Conservation (phyloP, 768 basidiomycete species). For the Hydnomerulius pinastri region DNA sequence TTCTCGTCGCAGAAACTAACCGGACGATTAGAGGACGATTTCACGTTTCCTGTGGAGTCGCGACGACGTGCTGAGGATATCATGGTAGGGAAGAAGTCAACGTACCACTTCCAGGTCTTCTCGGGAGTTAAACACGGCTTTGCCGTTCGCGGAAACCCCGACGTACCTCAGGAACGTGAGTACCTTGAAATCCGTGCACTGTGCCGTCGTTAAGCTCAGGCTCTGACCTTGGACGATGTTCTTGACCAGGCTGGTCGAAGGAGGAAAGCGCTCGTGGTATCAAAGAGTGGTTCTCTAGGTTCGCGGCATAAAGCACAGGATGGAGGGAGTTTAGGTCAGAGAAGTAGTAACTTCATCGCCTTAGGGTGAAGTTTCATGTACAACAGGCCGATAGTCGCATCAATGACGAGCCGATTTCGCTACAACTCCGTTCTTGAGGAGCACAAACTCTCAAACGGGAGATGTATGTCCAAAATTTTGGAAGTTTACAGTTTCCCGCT, state of each 20-base stretch:
- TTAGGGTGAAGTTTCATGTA: too few relatives aligned
- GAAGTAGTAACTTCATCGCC: too few relatives aligned
- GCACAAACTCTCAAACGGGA: too few relatives aligned
- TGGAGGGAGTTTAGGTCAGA: too few relatives aligned
- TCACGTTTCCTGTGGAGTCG: slow-evolving; percentile 47
- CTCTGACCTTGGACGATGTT: neutral
- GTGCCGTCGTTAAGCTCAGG: too few relatives aligned
- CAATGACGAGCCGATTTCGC: too few relatives aligned
- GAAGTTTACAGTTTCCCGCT: too few relatives aligned
- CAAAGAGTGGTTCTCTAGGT: slow-evolving; percentile 49
- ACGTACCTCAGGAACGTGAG: slow-evolving; percentile 22
- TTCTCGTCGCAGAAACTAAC: neutral
- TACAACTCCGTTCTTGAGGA: too few relatives aligned
- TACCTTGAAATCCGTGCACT: neutral
- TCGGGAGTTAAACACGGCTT: slow-evolving; percentile 38
- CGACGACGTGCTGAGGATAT: slow-evolving; percentile 60
- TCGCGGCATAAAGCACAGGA: slow-evolving; percentile 18
- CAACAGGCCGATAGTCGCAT: too few relatives aligned
- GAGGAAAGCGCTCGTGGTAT: slow-evolving; percentile 55
- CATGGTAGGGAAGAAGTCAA: slow-evolving; percentile 45
- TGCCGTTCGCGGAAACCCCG: slow-evolving; percentile 14
- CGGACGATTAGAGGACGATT: slow-evolving; percentile 45
- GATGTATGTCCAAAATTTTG: too few relatives aligned
- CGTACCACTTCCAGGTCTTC: slow-evolving; percentile 59
- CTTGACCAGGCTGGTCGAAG: slow-evolving; percentile 54